Evolutionary conservation across 306 rosid genomes (phyloP), one percentile per base, ranked within the genome.

Genomic region (Lupinus albus): DNA sequence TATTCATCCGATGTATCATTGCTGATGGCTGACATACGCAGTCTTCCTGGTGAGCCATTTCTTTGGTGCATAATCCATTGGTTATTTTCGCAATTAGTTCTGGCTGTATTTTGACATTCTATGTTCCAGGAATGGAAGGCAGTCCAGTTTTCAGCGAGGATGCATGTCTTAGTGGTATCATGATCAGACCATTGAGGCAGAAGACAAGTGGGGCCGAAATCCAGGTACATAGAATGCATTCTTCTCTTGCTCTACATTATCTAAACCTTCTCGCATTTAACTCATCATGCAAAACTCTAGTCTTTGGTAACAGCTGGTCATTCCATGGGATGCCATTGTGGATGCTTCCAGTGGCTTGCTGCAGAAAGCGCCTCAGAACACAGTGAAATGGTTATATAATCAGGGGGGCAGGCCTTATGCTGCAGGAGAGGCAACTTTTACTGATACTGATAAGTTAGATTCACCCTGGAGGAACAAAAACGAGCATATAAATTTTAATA

Each of bases 291-390:
- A 80, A 88, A 79, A 77, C 82, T 83, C 80, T 87, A 84, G 91
- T 79, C 83, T 79, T 84, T 84, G 87, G 76, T 87, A 78, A 87
- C 92, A 92, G 98, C 88, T 92, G 87, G 89, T 92, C 81, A 80
- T 92, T 84, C 96, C 98, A 25, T 92, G 98, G 98, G 91, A 83
- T 79, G 85, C 95, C 76, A 83, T 92, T 58, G 91, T 80, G 70
- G 76, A 54, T 70, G 85, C 96, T 77, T 84, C 88, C 61, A 42
- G 82, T 68, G 86, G 81, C 74, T 82, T 89, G 82, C 84, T 92
- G 79, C 79, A 7, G 57, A 79, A 64, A 67, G 78, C 71, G 71
- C 72, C 86, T 84, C 79, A 47, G 51, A 75, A 71, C 78, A 52
- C 79, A 21, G 77, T 46, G 66, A 62, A 81, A 75, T 74, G 73